Percentiles rank a stretch among this genome's conserved stretches.
phyloP scores from a whole-genome alignment of 2,329 filamentous ascomycete genomes.

The Phoma sp. region DNA sequence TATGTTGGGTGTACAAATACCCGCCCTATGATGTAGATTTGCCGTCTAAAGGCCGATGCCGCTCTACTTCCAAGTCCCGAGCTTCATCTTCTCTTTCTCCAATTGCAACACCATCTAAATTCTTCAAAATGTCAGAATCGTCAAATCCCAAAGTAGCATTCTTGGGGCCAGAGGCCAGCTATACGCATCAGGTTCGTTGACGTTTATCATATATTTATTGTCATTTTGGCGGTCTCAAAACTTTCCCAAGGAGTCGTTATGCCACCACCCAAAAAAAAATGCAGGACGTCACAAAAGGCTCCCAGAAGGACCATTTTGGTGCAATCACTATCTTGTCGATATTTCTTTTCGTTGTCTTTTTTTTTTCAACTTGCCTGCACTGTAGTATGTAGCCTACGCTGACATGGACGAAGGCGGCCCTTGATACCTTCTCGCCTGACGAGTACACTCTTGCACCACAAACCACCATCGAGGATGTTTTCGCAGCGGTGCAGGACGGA shows the following conservation, averaged over 20 bases:
- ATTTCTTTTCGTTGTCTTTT: neutral
- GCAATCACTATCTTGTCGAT: no score
- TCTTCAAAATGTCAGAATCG: slow-evolving; percentile 18
- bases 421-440: slow-evolving; percentile 55
- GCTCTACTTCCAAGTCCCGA: slow-evolving; percentile 10
- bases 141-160: slow-evolving; percentile 57
- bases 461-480: slow-evolving; percentile 69
- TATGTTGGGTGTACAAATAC: neutral
- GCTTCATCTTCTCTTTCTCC: neutral
- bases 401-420: slow-evolving; percentile 55
- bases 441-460: slow-evolving; percentile 50
- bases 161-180: slow-evolving; percentile 69
- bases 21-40: slow-evolving; percentile 11
- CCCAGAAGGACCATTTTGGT: no score
- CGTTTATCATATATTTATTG: neutral
- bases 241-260: slow-evolving; percentile 5
- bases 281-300: no score
- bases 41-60: slow-evolving; percentile 19
- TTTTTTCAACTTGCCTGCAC: neutral
- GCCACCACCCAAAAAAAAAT: neutral
- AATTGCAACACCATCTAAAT: slow-evolving; percentile 2
- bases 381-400: neutral
- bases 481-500: slow-evolving; percentile 74
- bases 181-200: slow-evolving; percentile 68
- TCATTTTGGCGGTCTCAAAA: neutral